phyloP scores from a whole-genome alignment of 768 basidiomycete species.

The Pluteus cervinus region DNA sequence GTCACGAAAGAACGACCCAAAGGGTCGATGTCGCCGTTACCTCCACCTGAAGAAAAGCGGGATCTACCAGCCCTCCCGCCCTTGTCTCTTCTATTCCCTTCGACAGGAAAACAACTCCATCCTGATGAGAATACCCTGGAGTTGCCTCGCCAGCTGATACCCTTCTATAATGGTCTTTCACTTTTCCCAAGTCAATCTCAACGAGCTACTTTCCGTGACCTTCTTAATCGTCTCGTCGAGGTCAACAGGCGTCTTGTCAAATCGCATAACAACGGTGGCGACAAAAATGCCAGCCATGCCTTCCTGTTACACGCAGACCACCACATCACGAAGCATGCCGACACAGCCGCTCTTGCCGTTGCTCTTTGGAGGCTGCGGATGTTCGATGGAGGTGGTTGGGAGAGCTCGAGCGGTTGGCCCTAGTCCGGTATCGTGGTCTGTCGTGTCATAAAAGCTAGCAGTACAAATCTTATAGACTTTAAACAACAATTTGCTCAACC shows the following conservation, averaged over 20 bases:
- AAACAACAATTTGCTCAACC: no score
- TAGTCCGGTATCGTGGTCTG: slow-evolving; percentile 5
- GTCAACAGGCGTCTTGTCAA: slow-evolving; percentile 15
- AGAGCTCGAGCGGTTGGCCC: slow-evolving; percentile 15
- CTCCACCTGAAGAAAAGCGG: slow-evolving; percentile 17
- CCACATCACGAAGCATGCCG: slow-evolving; percentile 43
- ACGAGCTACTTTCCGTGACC: slow-evolving; percentile 49
- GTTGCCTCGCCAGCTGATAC: slow-evolving; percentile 33
- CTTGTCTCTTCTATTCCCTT: slow-evolving; percentile 23
- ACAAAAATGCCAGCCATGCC: slow-evolving; percentile 62
- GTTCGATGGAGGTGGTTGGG: slow-evolving; percentile 63
- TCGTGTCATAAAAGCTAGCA: slow-evolving; percentile 8
- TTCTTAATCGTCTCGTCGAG: slow-evolving; percentile 46
- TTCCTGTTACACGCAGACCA: slow-evolving; percentile 56
- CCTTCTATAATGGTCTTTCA: slow-evolving; percentile 60
- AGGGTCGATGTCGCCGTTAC: slow-evolving; percentile 29
- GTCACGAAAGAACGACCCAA: slow-evolving; percentile 36
- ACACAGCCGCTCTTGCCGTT: slow-evolving; percentile 57
- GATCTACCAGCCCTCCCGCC: slow-evolving; percentile 17
- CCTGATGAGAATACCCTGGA: no score
- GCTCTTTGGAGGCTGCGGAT: slow-evolving; percentile 77
- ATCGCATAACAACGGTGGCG: slow-evolving; percentile 15
- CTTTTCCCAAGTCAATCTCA: slow-evolving; percentile 60
- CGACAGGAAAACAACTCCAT: slow-evolving; percentile 5
- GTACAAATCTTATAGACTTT: no score